Base-by-base conservation (phyloP, 2,329 filamentous ascomycete species). In the Sclerotinia trifoliorum region DNA sequence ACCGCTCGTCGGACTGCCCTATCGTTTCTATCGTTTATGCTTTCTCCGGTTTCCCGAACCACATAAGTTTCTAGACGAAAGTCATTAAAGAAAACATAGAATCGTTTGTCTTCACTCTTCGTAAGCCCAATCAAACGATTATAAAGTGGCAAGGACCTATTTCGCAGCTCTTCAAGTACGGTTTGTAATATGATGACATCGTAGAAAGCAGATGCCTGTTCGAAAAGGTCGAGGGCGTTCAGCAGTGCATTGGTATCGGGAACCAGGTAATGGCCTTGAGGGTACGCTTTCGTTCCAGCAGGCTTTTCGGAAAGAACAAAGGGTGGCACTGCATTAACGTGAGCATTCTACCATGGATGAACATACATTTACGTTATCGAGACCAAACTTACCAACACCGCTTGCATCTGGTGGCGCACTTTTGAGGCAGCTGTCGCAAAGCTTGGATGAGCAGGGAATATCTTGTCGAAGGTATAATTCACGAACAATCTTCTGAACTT, bases 61-160 rank as follows among this genome's bases (percentile, higher is more conserved):
- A 97, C 87, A 76, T 97, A 91, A 0, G 95, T 99, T 79, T 99
- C 96, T 51, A 94, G 83, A 64, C 94, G 87, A 77, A 99, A 99
- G 75, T 99, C 95, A 79, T 99, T 99, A 86, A 98, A 98, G 79
- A 99, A 99, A 65, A 99, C 92, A 77, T 98, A 97, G 78, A 97
- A 98, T 66, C 94, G 88, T 83, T 99, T 99, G 73, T 96, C 93
- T 75, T 97, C 93, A 76, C 94, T 97, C 80, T 94, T 96, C 51
- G 94, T 96, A 71, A 99, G 83, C 29, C 91, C 89, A 73, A 98
- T 88, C 62, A 99, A 83, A 51, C 95, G 91, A 79, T 97, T 97
- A 82, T 98, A 99, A 49, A 99, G 86, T 54, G 95, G 95, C 70
- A 98, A 80, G 17, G 94, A 98, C 74, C 94, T 88, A 78, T 97